Evolutionary conservation across 2,329 filamentous ascomycete species (phyloP), one percentile per base, ranked within the genome.

Genomic region (Metarhizium guizhouense): DNA sequence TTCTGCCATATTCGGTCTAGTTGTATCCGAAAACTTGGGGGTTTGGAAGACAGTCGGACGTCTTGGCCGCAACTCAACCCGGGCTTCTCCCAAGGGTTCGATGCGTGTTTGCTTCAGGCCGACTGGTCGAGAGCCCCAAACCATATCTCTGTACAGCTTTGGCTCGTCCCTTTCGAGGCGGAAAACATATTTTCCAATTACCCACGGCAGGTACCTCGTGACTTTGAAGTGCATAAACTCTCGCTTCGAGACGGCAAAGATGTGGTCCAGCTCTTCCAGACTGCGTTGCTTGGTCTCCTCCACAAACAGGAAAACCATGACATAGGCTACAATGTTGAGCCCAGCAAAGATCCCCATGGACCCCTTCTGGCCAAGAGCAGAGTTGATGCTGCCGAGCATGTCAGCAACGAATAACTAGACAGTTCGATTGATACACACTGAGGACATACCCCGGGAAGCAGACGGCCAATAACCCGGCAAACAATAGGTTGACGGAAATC

Each of bases 401-500:
- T 54, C 25, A 52, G 34, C 43, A 4, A 18, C 38, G 18, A 3
- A 6, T 16, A 6, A 18, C 25, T 3, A 43, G 5, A 30, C 11
- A 30, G 16, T 45, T 8, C 2, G 8, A 48, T 8, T 10, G 11
- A 30, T n/a, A n/a, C 25, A 48, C 13, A 6, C 6, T 14, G 10
- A 16, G 30, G 48, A 45, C 62, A 10, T 53, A 64, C 48, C 64
- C 64, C 0, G 70, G 74, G 30, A 70, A 77, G 16, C 72, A 69
- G 11, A 79, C 67, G 13, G 74, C 72, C 1, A 79, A 61, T 0
- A 78, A 62, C 1, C 75, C 75, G 0, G 74, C 75, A 55, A 78
- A 77, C 34, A 74, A 66, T 3, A 78, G 67, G 58, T 79, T 79
- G 29, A 74, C 72, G 3, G 72, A 70, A 20, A 79, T 76, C 3